Evolutionary conservation across 768 basidiomycete genomes (phyloP).

Genomic region (Mycena leptocephala): DNA sequence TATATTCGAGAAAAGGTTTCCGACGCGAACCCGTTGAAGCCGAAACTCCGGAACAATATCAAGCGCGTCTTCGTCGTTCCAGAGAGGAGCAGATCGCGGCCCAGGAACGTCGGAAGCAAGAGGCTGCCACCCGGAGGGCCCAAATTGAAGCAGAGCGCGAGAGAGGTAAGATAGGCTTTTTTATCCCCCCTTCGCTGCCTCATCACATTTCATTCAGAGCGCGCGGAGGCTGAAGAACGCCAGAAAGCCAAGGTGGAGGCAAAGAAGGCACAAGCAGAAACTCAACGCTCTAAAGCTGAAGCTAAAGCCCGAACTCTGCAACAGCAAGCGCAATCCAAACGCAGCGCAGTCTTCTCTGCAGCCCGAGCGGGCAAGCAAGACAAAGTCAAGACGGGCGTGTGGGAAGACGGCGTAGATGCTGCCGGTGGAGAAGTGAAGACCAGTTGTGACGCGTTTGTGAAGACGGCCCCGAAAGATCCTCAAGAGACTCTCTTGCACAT

Average conservation of each 20-base stretch:
- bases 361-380: slow-evolving; percentile 70
- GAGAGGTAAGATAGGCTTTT: slow-evolving; percentile 55
- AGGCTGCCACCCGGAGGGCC: slow-evolving; percentile 66
- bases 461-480: slow-evolving; percentile 64
- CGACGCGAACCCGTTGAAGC: slow-evolving; percentile 15
- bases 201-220: slow-evolving; percentile 55
- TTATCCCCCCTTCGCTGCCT: not conserved
- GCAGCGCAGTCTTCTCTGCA: slow-evolving; percentile 77
- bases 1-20: slow-evolving; percentile 6
- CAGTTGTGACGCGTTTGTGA: slow-evolving; percentile 69
- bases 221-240: slow-evolving; percentile 69
- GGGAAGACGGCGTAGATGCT: slow-evolving; percentile 81
- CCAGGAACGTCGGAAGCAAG: slow-evolving; percentile 65
- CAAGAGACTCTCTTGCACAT: slow-evolving; percentile 83
- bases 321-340: slow-evolving; percentile 67
- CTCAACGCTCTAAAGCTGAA: slow-evolving; percentile 65
- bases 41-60: slow-evolving; percentile 70
- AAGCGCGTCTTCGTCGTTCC: slow-evolving; percentile 63
- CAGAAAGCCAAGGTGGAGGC: slow-evolving; percentile 68
- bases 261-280: slow-evolving; percentile 72
- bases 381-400: slow-evolving; percentile 75
- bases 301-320: slow-evolving; percentile 63
- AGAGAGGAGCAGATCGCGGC: slow-evolving; percentile 72
- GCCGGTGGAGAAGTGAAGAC: slow-evolving; percentile 78
- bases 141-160: slow-evolving; percentile 64